A percentile compares a stretch with the other conserved stretches of the same genome.
phyloP scores from a whole-genome alignment of 768 basidiomycete genomes.

The Tylopilus balloui region DNA sequence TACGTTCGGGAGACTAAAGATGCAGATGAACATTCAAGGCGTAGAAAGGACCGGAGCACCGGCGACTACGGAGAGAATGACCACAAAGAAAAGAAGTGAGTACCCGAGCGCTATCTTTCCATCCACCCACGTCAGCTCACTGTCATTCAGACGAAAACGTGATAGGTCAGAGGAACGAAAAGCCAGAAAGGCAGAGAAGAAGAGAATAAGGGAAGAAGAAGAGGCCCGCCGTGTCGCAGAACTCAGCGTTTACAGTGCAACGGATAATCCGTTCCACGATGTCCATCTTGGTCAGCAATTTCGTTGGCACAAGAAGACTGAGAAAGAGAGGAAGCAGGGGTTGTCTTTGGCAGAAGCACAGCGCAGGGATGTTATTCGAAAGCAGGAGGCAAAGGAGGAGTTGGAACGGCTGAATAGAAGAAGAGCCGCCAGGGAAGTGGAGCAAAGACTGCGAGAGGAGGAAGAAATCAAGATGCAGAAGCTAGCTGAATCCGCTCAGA shows the following conservation, averaged over 20 bases:
- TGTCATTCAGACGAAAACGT: slow-evolving; percentile 59
- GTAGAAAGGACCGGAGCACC: slow-evolving; percentile 22
- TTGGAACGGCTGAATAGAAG: slow-evolving; percentile 85
- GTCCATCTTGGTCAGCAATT: slow-evolving; percentile 95
- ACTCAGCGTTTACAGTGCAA: slow-evolving; percentile 92
- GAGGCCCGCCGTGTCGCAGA: slow-evolving; percentile 91
- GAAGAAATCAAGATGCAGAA: slow-evolving; percentile 88
- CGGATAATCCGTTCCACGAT: slow-evolving; percentile 98
- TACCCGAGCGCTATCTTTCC: background rate
- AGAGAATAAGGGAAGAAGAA: slow-evolving; percentile 75
- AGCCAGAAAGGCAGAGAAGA: slow-evolving; percentile 86
- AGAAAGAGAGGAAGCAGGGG: slow-evolving; percentile 90
- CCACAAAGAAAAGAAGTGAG: slow-evolving; percentile 48
- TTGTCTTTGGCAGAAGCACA: slow-evolving; percentile 75
- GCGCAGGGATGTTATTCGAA: slow-evolving; percentile 69
- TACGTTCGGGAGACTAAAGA: slow-evolving; percentile 30
- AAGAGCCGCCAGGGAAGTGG: slow-evolving; percentile 89
- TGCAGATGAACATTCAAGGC: slow-evolving; percentile 32
- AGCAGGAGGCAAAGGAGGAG: slow-evolving; percentile 93
- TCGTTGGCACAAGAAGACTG: slow-evolving; percentile 97
- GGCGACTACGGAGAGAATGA: slow-evolving; percentile 26
- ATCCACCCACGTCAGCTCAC: slow-evolving; percentile 2
- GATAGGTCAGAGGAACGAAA: slow-evolving; percentile 84
- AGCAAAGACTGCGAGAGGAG: slow-evolving; percentile 83
- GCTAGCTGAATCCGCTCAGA: slow-evolving; percentile 90